phyloP scores from a whole-genome alignment of 164 flowering plant genomes.

The Magnolia officinalis region DNA sequence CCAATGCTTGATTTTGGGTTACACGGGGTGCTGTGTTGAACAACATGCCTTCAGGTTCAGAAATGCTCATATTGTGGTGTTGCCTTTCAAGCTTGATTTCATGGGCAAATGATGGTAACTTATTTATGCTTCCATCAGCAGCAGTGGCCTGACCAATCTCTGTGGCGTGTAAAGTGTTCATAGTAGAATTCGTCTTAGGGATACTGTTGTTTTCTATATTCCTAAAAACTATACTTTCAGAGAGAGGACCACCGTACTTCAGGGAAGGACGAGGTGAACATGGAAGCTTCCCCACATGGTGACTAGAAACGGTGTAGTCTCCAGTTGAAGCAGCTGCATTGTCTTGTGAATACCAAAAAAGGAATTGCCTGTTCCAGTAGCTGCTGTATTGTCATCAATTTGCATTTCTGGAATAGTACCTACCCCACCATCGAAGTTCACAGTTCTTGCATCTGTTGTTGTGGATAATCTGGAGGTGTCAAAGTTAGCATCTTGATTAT shows the following conservation, averaged over 20 bases:
- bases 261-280: constrained; percentile 12
- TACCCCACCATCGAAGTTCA: background rate
- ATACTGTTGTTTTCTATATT: constrained; percentile 19
- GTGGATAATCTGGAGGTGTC: background rate
- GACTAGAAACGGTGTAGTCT: background rate
- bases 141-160: constrained; percentile 14
- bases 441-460: constrained; percentile 6
- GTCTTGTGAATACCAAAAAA: background rate
- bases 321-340: constrained; percentile 4
- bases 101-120: constrained; percentile 8
- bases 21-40: constrained; percentile 3
- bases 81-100: constrained; percentile 18
- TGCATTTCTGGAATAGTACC: constrained; percentile 23
- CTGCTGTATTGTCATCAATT: constrained; percentile 1
- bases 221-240: constrained; percentile 49
- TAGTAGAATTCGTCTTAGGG: constrained; percentile 21
- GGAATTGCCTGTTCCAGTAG: constrained; percentile 10
- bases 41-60: constrained; percentile 13
- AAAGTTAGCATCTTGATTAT: constrained; percentile 6
- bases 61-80: constrained; percentile 5
- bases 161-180: constrained; percentile 10
- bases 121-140: constrained; percentile 13
- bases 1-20: constrained; percentile 13
- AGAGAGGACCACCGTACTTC: constrained; percentile 21
- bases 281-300: constrained; percentile 8